Evolutionary conservation across 805 yeast species (phyloP), one percentile per base, ranked within the genome.

Genomic region (Brettanomyces nanus): DNA sequence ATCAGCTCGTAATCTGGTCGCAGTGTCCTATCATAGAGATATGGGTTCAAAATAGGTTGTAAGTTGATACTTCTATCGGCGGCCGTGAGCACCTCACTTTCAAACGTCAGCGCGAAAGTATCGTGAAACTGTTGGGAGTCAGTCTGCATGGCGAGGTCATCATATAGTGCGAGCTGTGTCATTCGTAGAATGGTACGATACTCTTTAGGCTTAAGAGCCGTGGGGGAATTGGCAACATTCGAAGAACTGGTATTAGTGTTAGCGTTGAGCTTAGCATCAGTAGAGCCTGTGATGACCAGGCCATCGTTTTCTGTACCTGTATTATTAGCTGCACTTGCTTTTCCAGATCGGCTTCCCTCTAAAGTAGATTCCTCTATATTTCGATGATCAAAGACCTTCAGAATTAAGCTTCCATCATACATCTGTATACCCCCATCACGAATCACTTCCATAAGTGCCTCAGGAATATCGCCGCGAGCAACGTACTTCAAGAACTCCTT

Each of bases 321-420:
- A 18, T 11, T 14, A 18, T 14, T 30, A 19, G 29, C 36, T 14
- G 22, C 22, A 3, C 21, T n/a, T 19, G 27, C 28, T 3, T 7
- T n/a, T 19, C 22, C 19, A 23, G 3, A 18, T 6, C 17, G n/a
- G 25, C 30, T 17, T 15, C 26, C 35, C 30, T 33, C 25, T 21
- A 33, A 33, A 11, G 31, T 32, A 35, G 29, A n/a, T 11, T 19
- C 32, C 9, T 63, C 46, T 37, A 50, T 65, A 41, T 72, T 68
- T 19, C 97, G 66, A 56, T 89, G 95, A 58, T 90, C 98, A 46
- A 73, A 75, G n/a, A 90, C 80, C 53, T 85, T 85, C 35, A 90
- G 59, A 13, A 90, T 84, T 28, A 90, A 65, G 56, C 95, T 85
- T 0, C 97, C 97, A 54, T 92, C 97, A 56, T 85, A 90, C 38